A percentile compares a stretch with the other conserved stretches of the same genome.
Evolutionary conservation across 2,329 filamentous ascomycete genomes (phyloP).

Genomic region (Falciphora oryzae): DNA sequence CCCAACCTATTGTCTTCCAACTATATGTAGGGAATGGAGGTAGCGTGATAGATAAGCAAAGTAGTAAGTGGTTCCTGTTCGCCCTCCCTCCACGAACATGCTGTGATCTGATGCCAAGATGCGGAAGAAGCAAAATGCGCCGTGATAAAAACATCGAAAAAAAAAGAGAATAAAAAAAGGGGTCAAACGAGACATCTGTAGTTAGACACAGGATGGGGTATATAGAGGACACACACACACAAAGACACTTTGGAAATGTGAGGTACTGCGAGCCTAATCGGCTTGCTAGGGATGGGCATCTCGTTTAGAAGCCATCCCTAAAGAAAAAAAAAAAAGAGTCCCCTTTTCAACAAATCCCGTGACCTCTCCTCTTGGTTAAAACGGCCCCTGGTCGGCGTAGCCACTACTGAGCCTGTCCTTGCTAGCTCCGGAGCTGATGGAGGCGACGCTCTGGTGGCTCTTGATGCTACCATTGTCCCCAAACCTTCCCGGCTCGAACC

Average conservation of each 20-base stretch:
- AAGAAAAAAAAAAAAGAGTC: background rate
- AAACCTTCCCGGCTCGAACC: background rate
- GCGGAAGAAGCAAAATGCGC: background rate
- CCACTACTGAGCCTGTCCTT: conserved; percentile 4
- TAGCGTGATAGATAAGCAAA: background rate
- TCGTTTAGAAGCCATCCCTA: background rate
- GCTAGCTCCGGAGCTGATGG: conserved; percentile 4
- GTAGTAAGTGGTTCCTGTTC: background rate
- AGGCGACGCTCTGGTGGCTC: conserved; percentile 7
- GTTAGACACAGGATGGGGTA: background rate
- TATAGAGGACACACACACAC: background rate
- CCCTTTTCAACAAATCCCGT: too few species aligned
- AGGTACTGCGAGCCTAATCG: background rate
- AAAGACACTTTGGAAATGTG: background rate
- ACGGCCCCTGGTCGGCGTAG: conserved; percentile 2
- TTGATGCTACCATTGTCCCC: conserved; percentile 5
- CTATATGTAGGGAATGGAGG: background rate
- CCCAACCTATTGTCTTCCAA: background rate
- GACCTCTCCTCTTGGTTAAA: background rate
- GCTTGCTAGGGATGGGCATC: background rate
- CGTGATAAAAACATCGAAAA: background rate
- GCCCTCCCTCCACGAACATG: background rate
- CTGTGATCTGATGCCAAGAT: background rate
- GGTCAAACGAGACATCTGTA: background rate
- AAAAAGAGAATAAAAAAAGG: background rate